These are phyloP conservation scores for Solanum hybrid DNA, from an alignment of 305 asterid species.

Conservation along the genomic window DNA sequence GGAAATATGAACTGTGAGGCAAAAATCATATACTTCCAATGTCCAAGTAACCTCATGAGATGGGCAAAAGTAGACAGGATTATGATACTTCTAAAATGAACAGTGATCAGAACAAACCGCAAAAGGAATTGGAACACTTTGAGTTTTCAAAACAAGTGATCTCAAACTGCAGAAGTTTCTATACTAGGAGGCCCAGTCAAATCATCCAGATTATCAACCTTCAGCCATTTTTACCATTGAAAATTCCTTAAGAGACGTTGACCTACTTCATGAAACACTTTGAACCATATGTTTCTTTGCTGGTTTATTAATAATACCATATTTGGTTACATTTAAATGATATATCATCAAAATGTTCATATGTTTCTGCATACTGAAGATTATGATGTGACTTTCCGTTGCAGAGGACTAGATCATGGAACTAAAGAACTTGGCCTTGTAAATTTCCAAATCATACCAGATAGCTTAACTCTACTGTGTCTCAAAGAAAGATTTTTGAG, in stretches of 20 bases:
- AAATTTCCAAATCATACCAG: constrained; percentile 6
- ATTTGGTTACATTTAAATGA: background rate
- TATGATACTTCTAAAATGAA: background rate
- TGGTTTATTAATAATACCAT: background rate
- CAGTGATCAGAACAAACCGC: constrained; percentile 1
- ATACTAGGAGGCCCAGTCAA: background rate
- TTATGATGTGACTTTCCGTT: background rate
- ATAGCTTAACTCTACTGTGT: background rate
- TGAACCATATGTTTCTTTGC: background rate
- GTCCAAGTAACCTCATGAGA: background rate
- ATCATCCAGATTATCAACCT: background rate
- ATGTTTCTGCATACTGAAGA: background rate
- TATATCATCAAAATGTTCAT: background rate
- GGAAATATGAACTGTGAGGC: background rate
- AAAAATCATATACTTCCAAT: background rate
- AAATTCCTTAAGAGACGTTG: background rate
- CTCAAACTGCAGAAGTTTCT: constrained; percentile 5
- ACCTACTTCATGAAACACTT: background rate
- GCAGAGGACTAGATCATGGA: background rate
- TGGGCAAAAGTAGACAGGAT: background rate
- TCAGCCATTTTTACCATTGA: background rate
- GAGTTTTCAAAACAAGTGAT: background rate
- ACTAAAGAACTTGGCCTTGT: background rate
- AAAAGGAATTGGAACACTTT: background rate
- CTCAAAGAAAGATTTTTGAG: background rate